Base-by-base conservation (phyloP, 257 asterid genomes). In the Cordia subcordata region DNA sequence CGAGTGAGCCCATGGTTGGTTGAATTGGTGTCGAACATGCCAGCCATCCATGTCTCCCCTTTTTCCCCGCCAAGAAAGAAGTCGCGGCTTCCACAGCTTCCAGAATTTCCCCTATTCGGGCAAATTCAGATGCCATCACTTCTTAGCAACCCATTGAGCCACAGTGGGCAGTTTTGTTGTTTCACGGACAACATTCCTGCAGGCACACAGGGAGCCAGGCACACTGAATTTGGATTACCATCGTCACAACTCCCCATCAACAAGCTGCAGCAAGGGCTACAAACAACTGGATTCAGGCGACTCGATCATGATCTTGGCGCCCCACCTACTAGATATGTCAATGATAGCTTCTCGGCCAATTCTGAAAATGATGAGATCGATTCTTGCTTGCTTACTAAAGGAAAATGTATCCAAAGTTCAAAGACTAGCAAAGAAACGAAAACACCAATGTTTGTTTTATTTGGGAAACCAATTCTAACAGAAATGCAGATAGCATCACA, bases 121-220 rank as follows among this genome's bases (percentile, higher is more conserved):
- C 88, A 71, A 47, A 63, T 72, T 39, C 54, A 70, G 14, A 58
- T 79, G 69, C 63, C 84, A 8, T 64, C 74, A 3, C 72, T 79
- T 5, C 68, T 72, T 8, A 60, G 21, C 61, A 78, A 81, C 75
- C 85, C 87, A 66, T 77, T 77, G 66, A 87, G 84, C 65, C 93
- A 86, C 50, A 84, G 79, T 81, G 84, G 89, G 76, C 92, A 85
- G 53, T 68, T 83, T 71, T 82, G 82, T 72, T 79, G 78, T 82
- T 58, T 75, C 62, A 76, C 79, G 13, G 86, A 80, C 75, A 71
- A 70, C 77, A 72, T 78, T 33, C 67, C 82, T 70, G 72, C 96
- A 71, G 93, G 94, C 74, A 66, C 85, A 81, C 96, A 87, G 96
- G 96, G 96, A 85, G 86, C 94, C 96, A 87, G 96, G 96, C 96